Evolutionary conservation across 495 filamentous ascomycete species (phyloP).

Genomic region (Aspergillus heteromorphus): DNA sequence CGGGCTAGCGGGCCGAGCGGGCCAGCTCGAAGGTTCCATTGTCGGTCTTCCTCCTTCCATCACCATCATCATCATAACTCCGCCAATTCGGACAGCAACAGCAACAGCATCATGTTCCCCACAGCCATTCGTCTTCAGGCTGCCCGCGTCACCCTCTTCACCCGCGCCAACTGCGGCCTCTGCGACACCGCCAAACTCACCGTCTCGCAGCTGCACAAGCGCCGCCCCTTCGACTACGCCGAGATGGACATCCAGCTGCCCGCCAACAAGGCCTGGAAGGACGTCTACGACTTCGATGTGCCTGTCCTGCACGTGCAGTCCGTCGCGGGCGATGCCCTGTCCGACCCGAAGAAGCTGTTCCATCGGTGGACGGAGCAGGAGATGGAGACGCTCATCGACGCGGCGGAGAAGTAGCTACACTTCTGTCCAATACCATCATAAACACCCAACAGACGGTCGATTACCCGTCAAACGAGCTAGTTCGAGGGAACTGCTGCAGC

Average conservation of each 20-base stretch:
- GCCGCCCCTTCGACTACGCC: slow-evolving; percentile 65
- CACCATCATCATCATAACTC: background rate
- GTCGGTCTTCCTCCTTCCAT: background rate
- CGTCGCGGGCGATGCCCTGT: slow-evolving; percentile 32
- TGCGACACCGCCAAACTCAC: slow-evolving; percentile 71
- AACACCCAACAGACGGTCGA: too few relatives aligned
- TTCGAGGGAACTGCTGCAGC: slow-evolving; percentile 23
- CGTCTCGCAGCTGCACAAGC: slow-evolving; percentile 64
- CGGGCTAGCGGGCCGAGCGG: slow-evolving; percentile 36
- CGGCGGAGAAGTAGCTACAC: slow-evolving; percentile 37
- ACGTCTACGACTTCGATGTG: slow-evolving; percentile 84
- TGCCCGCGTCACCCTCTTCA: slow-evolving; percentile 76
- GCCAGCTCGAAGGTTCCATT: slow-evolving; percentile 49
- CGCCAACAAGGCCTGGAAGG: slow-evolving; percentile 62
- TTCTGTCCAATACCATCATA: background rate
- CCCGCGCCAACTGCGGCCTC: slow-evolving; percentile 69
- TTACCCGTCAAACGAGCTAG: slow-evolving; percentile 3
- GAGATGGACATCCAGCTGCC: slow-evolving; percentile 74
- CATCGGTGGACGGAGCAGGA: slow-evolving; percentile 71
- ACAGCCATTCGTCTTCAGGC: slow-evolving; percentile 43
- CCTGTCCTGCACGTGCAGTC: slow-evolving; percentile 72
- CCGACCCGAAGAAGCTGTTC: slow-evolving; percentile 71
- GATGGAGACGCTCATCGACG: slow-evolving; percentile 65
- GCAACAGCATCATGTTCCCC: too few relatives aligned
- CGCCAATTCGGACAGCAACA: too few relatives aligned